phyloP scores from a whole-genome alignment of 78 protist species.

The Polysphondylium violaceum region DNA sequence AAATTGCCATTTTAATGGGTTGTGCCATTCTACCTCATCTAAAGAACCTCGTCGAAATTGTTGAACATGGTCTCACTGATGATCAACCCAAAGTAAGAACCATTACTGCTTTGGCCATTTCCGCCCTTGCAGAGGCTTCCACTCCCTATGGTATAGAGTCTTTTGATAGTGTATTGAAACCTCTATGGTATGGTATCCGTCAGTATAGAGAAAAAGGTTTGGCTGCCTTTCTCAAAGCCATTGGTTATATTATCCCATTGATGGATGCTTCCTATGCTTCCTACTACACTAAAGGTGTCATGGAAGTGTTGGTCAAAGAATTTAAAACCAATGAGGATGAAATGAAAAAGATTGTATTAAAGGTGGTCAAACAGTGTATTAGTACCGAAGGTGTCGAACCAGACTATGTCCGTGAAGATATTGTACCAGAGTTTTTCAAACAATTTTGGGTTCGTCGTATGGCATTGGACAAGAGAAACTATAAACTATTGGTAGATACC shows the following conservation, averaged over 20 bases:
- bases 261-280: constrained; percentile 96
- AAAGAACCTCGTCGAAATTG: constrained; percentile 90
- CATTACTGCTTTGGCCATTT: constrained; percentile 96
- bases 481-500: constrained; percentile 95
- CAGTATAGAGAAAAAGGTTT: constrained; percentile 93
- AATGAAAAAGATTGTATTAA: constrained; percentile 98
- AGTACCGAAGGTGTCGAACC: constrained; percentile 97
- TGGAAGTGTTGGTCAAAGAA: constrained; percentile 93
- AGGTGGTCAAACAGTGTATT: constrained; percentile 98
- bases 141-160: constrained; percentile 98
- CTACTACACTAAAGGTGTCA: constrained; percentile 95
- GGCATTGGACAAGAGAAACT: constrained; percentile 95
- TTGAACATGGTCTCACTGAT: constrained; percentile 93
- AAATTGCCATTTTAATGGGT: constrained; percentile 98
- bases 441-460: constrained; percentile 97
- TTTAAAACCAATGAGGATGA: constrained; percentile 98
- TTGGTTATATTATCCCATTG: constrained; percentile 99
- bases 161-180: constrained; percentile 95
- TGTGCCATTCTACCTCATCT: constrained; percentile 98
- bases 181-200: constrained; percentile 95
- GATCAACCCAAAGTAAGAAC: constrained; percentile 94
- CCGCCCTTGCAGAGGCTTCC: constrained; percentile 99
- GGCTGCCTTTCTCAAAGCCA: constrained; percentile 98
- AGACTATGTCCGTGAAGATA: constrained; percentile 88
- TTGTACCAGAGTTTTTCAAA: constrained; percentile 92